Base-by-base conservation (phyloP, 2,329 filamentous ascomycete species). In the Phoma sp. region DNA sequence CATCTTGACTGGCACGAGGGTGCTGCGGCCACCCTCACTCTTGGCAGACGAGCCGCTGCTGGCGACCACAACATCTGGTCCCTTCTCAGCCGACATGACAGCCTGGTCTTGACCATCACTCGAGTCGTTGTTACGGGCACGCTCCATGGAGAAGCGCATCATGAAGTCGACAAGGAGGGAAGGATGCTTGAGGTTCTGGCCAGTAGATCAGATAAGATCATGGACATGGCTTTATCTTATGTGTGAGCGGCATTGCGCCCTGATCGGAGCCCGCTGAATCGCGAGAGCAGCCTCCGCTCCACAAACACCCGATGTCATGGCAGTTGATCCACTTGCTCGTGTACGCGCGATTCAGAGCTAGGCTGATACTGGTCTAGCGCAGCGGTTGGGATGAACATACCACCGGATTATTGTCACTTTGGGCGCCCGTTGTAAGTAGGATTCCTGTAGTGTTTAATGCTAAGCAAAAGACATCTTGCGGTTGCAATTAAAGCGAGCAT, bases 1-100 rank as follows among this genome's bases (percentile, higher is more conserved):
- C 63, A 63, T 60, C 29, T 55, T 57, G 29, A 68, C 23, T 0
- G 66, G 66, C 6, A 66, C 52, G 2, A 52, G 47, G 8, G 13
- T 46, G 35, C 42, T 42, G 39, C 50, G 38, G 9, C 48, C 42
- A 23, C 42, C 52, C 11, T 52, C 39, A 23, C 51, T 52, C 25
- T 32, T 47, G 14, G 45, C 14, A 11, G 55, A 57, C 11, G 48
- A 54, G 4, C 53, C 51, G 44, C 57, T 63, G 11, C 50, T 55
- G 4, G 40, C 46, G 8, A 59, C 41, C 1, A 43, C 41, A 7
- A 57, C 49, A 13, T 53, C 43, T 7, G 40, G 36, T 7, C 13
- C 40, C 18, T 57, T 57, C 48, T 57, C 54, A 24, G 42, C 43
- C 23, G 48, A 32, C 22, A 33, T 10, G 1, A 40, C 32, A 38